Base-by-base conservation (phyloP, 371 early-diverging fungal species). In the Mycotypha africana region DNA sequence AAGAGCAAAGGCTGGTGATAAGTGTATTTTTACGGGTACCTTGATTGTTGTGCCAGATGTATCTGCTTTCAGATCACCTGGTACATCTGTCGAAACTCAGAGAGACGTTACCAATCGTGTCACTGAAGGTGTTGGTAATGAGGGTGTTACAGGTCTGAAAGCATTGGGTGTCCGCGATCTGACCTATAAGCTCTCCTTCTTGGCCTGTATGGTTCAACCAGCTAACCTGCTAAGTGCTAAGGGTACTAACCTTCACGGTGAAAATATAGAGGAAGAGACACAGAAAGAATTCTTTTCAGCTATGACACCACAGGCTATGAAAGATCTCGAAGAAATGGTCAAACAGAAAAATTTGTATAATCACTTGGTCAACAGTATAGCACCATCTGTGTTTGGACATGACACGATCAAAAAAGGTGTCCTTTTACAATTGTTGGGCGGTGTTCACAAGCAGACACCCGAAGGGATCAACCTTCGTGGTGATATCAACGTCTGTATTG, bases 401-500 rank as follows among this genome's bases (percentile, higher is more conserved):
- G 91, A 94, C 24, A 93, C 95, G 41, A 88, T 99, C 45, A 99
- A 99, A 72, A 94, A 95, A 62, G 97, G 99, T 25, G 74, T 99
- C 31, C 65, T 99, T 44, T 74, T 99, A 49, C 95, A 96, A 69
- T 71, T 99, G 51, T 68, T 99, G 57, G 99, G 99, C 23, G 97
- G 99, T 56, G 98, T 98, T 6, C 94, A 94, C 64, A 97, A 97
- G 67, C 70, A 62, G 14, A 97, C 95, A 2, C 79, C 78, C 25
- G 99, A 99, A 67, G 97, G 97, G 9, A 98, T 96, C 70, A 74
- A 88, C 46, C 74, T 95, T 43, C 85, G 95, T 72, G 99, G 99
- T 48, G 99, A 99, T 65, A 92, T 99, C 42, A 99, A 99, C 59
- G 94, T 99, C 10, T 97, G 99, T 54, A 80, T 99, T 51, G 91